Evolutionary conservation across 2,329 filamentous ascomycete species (phyloP), one percentile per base, ranked within the genome.

Genomic region (Venturia effusa): DNA sequence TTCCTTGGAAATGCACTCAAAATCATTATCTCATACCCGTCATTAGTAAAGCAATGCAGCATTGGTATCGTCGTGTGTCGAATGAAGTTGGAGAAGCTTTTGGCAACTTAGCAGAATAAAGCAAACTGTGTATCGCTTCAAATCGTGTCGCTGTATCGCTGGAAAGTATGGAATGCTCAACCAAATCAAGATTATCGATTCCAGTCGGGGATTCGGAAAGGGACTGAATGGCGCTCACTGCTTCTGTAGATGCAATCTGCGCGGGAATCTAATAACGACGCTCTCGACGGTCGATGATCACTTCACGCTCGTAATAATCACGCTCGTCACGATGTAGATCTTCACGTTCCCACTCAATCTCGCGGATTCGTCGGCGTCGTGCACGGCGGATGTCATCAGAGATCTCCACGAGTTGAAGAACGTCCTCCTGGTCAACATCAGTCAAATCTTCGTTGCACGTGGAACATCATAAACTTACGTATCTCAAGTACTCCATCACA

Each of bases 401-500:
- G 3, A 95, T 74, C 67, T 94, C 84, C 32, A 96, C 90, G 4
- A 97, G 84, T 67, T 88, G 86, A 54, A 91, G 83, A 59, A 97
- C 90, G 68, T 97, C 91, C 72, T 95, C 90, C 91, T 96, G 70
- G 63, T 32, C 13, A 19, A 13, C 39, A 70, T 80, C 70, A 80
- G 77, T 34, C 51, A 57, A 64, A 65, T 39, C 63, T 60, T 66
- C 22, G 54, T 63, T 4, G 32, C n/a, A 34, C 62, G 59, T 45
- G 24, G 7, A 8, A 59, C 54, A 59, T 30, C 34, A 19, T 15
- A 17, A 59, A 85, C 91, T 83, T 81, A 96, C 92, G 72, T 94
- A 92, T 77, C 83, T 81, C 62, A 99, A 81, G 74, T 96, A 97
- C 67, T 93, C 86, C 80, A 96, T 93, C 57, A 97, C 85, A 75